Percentiles rank a stretch among this genome's conserved stretches.
phyloP scores from a whole-genome alignment of 345 rosid genomes.

The Carallia brachiata region DNA sequence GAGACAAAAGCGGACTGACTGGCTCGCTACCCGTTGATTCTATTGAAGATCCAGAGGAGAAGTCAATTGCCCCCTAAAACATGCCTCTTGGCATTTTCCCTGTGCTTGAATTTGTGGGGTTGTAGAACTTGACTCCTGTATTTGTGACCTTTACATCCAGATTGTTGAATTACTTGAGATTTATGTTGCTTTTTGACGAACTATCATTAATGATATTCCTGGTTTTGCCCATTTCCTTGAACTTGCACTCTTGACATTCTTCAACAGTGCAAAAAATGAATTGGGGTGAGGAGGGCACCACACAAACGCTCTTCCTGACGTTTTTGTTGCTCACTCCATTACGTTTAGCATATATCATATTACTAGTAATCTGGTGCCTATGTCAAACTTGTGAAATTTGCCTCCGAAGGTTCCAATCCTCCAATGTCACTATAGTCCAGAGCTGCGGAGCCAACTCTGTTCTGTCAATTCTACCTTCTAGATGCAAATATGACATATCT shows the following conservation, averaged over 20 bases:
- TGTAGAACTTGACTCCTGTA: neutral
- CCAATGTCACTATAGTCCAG: too few relatives aligned
- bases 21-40: neutral
- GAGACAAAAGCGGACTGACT: conserved; percentile 1
- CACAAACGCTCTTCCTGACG: too few relatives aligned
- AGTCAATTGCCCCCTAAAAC: neutral
- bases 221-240: neutral
- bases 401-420: too few relatives aligned
- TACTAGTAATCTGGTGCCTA: too few relatives aligned
- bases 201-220: neutral
- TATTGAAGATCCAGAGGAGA: neutral
- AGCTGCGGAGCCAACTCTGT: too few relatives aligned
- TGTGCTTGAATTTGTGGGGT: neutral
- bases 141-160: neutral
- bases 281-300: too few relatives aligned
- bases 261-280: neutral
- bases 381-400: too few relatives aligned
- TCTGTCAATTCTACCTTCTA: too few relatives aligned
- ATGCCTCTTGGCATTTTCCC: neutral
- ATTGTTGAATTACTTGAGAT: conserved; percentile 6
- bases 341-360: too few relatives aligned
- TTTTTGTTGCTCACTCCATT: too few relatives aligned
- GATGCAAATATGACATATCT: too few relatives aligned
- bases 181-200: neutral
- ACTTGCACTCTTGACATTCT: too few relatives aligned